These are phyloP conservation scores for Penicillium rolfsii DNA, from an alignment of 2,329 filamentous ascomycete genomes.

Conservation along the genomic window DNA sequence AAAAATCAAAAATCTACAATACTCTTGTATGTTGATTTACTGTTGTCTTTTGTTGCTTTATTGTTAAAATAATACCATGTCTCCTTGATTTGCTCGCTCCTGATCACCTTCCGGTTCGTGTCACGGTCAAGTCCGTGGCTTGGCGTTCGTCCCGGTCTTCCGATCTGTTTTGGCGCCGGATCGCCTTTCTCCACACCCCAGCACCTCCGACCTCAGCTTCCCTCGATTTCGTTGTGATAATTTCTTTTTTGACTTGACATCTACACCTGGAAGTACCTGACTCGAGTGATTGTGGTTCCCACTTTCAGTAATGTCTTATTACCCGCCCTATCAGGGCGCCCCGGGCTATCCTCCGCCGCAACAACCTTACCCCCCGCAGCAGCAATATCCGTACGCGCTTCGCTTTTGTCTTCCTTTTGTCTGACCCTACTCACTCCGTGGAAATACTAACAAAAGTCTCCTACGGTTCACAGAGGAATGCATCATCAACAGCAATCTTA, in stretches of 20 bases:
- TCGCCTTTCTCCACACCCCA: constrained; percentile 30
- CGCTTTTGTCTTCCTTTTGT: constrained; percentile 20
- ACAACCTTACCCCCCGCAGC: constrained; percentile 46
- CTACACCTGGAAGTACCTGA: constrained; percentile 10
- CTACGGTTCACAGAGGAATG: constrained; percentile 32
- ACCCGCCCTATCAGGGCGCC: constrained; percentile 62
- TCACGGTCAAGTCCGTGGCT: constrained; percentile 10
- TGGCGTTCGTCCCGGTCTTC: constrained; percentile 26
- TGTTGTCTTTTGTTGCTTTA: not conserved
- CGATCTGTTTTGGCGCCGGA: constrained; percentile 24
- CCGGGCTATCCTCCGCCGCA: constrained; percentile 59
- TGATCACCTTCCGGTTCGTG: not conserved
- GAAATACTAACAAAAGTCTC: constrained; percentile 7
- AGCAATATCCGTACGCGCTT: constrained; percentile 45
- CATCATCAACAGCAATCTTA: constrained; percentile 41
- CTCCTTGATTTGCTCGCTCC: not conserved
- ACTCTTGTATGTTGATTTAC: not conserved
- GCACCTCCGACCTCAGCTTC: constrained; percentile 14
- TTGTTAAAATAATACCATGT: not conserved
- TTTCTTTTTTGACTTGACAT: not conserved
- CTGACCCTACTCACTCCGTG: not conserved
- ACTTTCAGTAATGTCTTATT: constrained; percentile 61
- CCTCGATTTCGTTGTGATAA: constrained; percentile 10
- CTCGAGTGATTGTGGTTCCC: constrained; percentile 11
- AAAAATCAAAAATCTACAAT: not conserved